Percentiles rank a stretch among this genome's conserved stretches.
phyloP scores from a whole-genome alignment of 306 rosid genomes.

The Ceratonia siliqua region DNA sequence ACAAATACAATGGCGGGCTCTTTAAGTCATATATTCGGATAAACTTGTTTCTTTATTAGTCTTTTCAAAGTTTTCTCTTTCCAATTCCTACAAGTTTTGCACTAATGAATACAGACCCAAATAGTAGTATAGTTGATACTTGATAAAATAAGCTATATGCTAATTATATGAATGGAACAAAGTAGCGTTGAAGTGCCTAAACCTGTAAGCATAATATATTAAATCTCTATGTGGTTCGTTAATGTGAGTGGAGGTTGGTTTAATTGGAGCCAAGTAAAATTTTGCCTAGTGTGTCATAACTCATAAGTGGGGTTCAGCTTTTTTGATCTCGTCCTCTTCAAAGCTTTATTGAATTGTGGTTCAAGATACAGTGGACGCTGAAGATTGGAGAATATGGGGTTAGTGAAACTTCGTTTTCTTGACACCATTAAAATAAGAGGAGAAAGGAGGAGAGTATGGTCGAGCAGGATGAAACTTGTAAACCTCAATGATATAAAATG shows the following conservation, averaged over 20 bases:
- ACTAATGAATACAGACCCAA: background rate
- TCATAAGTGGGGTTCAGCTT: background rate
- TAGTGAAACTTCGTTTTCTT: background rate
- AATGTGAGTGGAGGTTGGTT: background rate
- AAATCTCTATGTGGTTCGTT: slow-evolving; percentile 15
- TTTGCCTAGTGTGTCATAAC: background rate
- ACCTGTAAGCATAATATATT: too few relatives aligned
- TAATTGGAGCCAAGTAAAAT: background rate
- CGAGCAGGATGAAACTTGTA: background rate
- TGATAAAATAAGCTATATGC: too few relatives aligned
- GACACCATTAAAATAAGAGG: background rate
- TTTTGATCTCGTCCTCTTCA: background rate
- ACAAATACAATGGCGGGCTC: background rate
- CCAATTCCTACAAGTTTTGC: background rate
- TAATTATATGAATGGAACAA: too few relatives aligned
- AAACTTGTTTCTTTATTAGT: background rate
- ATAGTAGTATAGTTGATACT: too few relatives aligned
- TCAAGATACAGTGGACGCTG: background rate
- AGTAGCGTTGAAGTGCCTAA: too few relatives aligned
- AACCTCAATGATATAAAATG: background rate
- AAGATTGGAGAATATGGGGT: background rate
- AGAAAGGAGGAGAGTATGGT: background rate
- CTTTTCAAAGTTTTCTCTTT: background rate
- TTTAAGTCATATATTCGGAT: background rate
- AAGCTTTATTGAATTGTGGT: background rate